These are phyloP conservation scores for Plasmodium blacklocki DNA, from an alignment of 169 alveolate species.

Conservation along the genomic window DNA sequence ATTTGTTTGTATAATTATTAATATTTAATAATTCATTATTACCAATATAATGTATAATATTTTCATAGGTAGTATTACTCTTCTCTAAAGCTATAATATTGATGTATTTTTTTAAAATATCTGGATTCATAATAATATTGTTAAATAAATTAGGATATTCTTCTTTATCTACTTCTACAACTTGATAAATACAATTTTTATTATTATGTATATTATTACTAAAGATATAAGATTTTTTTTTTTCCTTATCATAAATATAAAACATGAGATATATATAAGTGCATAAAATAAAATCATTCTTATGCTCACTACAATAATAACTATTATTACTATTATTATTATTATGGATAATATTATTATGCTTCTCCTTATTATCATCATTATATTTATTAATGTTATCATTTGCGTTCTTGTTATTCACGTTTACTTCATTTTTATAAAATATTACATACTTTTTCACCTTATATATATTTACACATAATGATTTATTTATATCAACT, in stretches of 20 bases:
- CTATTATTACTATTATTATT: too few relatives aligned
- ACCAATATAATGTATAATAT: not conserved
- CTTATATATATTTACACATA: slow-evolving; percentile 4
- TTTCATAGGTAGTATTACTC: not conserved
- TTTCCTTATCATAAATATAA: slow-evolving; percentile 25
- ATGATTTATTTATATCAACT: not conserved
- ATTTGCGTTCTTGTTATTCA: not conserved
- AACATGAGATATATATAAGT: slow-evolving; percentile 17
- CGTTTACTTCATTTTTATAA: slow-evolving; percentile 15
- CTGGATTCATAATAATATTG: not conserved
- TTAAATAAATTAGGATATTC: slow-evolving; percentile 2
- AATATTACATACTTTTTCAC: slow-evolving; percentile 33
- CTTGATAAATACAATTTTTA: slow-evolving; percentile 21
- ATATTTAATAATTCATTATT: slow-evolving; percentile 22
- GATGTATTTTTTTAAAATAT: not conserved
- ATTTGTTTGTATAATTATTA: slow-evolving; percentile 20
- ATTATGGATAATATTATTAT: too few relatives aligned
- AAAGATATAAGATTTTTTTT: slow-evolving; percentile 25
- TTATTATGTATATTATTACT: slow-evolving; percentile 13
- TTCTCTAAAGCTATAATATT: slow-evolving; percentile 23
- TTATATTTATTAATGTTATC: not conserved
- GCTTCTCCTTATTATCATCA: not conserved
- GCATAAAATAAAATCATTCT: slow-evolving; percentile 25
- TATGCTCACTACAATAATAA: not conserved
- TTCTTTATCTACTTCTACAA: slow-evolving; percentile 22